A percentile compares a stretch with the other conserved stretches of the same genome.
Conservation (phyloP, 1,284 basidiomycete genomes). For the Leccinum subfulvum region DNA sequence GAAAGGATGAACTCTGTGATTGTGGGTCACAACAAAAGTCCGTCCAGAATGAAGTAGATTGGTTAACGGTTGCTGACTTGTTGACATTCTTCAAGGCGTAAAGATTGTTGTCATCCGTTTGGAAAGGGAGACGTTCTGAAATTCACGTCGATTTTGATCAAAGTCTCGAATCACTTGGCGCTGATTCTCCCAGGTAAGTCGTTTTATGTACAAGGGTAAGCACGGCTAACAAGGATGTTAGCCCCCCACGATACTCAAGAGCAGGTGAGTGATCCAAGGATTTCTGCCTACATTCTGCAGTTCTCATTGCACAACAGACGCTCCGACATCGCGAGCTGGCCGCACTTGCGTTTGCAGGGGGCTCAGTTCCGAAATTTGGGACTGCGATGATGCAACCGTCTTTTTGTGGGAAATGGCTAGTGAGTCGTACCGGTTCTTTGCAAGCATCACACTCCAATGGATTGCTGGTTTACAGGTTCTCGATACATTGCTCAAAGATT, state of each 20-base stretch:
- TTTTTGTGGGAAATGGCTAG: constrained; percentile 85
- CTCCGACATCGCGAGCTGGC: constrained; percentile 59
- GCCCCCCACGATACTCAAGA: constrained; percentile 63
- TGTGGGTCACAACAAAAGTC: constrained; percentile 64
- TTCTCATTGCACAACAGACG: constrained; percentile 38
- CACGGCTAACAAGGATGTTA: constrained; percentile 26
- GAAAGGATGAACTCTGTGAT: constrained; percentile 66
- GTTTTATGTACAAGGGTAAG: constrained; percentile 1
- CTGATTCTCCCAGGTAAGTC: constrained; percentile 71
- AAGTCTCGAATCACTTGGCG: constrained; percentile 82
- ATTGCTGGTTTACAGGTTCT: constrained; percentile 50
- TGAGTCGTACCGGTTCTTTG: constrained; percentile 34
- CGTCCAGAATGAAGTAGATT: constrained; percentile 19
- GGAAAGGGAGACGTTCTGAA: constrained; percentile 64
- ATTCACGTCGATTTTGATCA: constrained; percentile 77
- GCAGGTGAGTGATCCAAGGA: constrained; percentile 44
- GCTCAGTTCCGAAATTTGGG: constrained; percentile 56
- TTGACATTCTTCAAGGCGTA: constrained; percentile 44
- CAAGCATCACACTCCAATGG: neutral
- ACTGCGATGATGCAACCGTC: constrained; percentile 57
- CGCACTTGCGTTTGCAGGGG: constrained; percentile 54
- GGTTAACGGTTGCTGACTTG: constrained; percentile 2
- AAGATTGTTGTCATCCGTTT: constrained; percentile 63
- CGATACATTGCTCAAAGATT: constrained; percentile 60
- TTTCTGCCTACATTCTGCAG: neutral